These are phyloP conservation scores for Nematodospora anomalae DNA, from an alignment of 1,139 yeast genomes.

Conservation along the genomic window DNA sequence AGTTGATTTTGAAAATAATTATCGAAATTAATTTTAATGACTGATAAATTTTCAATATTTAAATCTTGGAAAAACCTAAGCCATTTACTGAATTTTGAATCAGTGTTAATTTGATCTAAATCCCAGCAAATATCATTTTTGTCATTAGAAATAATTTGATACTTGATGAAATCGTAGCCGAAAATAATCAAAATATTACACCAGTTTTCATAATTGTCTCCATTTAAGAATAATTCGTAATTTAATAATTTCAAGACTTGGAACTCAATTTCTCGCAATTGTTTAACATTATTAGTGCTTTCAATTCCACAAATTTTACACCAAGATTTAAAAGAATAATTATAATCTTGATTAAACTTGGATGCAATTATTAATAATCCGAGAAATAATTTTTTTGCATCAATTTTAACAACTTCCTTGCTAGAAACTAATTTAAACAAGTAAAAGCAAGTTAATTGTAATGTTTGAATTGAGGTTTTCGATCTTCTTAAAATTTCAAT, in stretches of 20 bases:
- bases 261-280: conserved; percentile 54
- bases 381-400: conserved; percentile 68
- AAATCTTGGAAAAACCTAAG: conserved; percentile 25
- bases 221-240: conserved; percentile 56
- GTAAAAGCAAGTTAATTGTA: conserved; percentile 69
- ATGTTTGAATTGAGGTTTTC: conserved; percentile 61
- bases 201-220: conserved; percentile 55
- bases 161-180: conserved; percentile 44
- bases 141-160: conserved; percentile 22
- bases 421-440: conserved; percentile 43
- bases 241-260: conserved; percentile 53
- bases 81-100: conserved; percentile 34
- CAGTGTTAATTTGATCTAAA: conserved; percentile 21
- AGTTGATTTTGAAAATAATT: conserved; percentile 35
- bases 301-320: conserved; percentile 64
- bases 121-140: conserved; percentile 34
- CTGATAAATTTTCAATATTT: conserved; percentile 19
- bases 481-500: conserved; percentile 69
- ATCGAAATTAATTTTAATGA: conserved; percentile 30
- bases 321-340: conserved; percentile 74
- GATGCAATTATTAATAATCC: conserved; percentile 68
- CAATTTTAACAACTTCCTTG: conserved; percentile 19
- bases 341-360: conserved; percentile 72
- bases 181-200: conserved; percentile 45
- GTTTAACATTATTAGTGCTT: conserved; percentile 28